A percentile compares a stretch with the other conserved stretches of the same genome.
Conservation (phyloP, 1,284 basidiomycete species). For the Sanghuangporus baumii region DNA sequence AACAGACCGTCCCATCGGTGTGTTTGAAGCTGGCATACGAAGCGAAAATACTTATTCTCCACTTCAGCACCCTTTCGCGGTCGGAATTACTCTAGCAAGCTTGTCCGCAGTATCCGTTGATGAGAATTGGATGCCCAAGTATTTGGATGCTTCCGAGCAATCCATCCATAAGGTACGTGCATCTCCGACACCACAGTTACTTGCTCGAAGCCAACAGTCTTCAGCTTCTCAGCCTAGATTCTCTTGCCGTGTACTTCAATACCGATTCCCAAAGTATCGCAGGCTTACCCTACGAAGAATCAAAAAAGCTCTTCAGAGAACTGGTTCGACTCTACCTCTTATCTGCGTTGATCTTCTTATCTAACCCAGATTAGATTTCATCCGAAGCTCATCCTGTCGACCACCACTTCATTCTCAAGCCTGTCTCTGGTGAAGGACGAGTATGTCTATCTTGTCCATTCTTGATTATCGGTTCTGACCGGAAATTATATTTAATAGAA, state of each 20-base stretch:
- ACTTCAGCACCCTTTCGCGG: constrained; percentile 86
- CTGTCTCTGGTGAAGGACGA: constrained; percentile 92
- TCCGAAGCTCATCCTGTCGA: constrained; percentile 44
- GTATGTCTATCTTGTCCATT: constrained; percentile 36
- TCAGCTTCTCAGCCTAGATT: constrained; percentile 82
- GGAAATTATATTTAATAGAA: constrained; percentile 41
- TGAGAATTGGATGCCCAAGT: constrained; percentile 88
- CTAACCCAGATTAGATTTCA: constrained; percentile 51
- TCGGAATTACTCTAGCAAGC: constrained; percentile 86
- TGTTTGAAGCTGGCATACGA: constrained; percentile 22
- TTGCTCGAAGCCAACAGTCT: constrained; percentile 16
- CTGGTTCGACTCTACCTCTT: constrained; percentile 45
- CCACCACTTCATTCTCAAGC: constrained; percentile 96
- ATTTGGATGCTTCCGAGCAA: constrained; percentile 86
- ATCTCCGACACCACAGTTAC: neutral
- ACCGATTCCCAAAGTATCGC: constrained; percentile 86
- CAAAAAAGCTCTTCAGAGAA: constrained; percentile 73
- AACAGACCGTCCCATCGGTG: constrained; percentile 87
- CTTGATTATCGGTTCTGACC: neutral
- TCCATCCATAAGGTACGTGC: constrained; percentile 82
- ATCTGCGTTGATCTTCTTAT: constrained; percentile 11
- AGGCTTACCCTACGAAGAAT: constrained; percentile 60
- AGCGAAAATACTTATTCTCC: neutral
- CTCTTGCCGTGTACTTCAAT: constrained; percentile 93
- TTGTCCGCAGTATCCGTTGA: constrained; percentile 96